Conservation (phyloP, 768 basidiomycete genomes). For the Tricholomella constricta region DNA sequence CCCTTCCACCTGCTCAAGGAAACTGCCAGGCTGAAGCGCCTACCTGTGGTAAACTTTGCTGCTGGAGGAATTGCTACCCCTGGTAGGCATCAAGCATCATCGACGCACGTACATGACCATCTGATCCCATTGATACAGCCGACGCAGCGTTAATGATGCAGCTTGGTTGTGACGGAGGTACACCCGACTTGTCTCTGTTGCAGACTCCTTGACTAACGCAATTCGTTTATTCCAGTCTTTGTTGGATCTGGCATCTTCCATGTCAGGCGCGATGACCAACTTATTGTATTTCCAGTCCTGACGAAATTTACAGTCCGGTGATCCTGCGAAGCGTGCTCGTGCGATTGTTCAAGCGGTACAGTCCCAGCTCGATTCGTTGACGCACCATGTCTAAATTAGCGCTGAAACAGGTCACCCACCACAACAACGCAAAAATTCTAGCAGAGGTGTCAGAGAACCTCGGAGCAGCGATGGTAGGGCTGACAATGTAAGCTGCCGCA, state of each 20-base stretch:
- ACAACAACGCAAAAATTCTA: constrained; percentile 90
- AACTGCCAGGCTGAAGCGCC: constrained; percentile 86
- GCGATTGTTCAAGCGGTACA: constrained; percentile 95
- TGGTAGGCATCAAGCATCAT: constrained; percentile 44
- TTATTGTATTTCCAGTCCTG: not conserved
- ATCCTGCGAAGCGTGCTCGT: constrained; percentile 90
- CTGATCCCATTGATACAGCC: constrained; percentile 43
- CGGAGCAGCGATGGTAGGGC: constrained; percentile 91
- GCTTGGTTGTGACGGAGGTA: constrained; percentile 94
- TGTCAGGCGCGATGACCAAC: constrained; percentile 43
- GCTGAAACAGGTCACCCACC: constrained; percentile 76
- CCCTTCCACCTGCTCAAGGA: constrained; percentile 97
- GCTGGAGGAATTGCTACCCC: constrained; percentile 94
- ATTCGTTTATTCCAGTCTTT: constrained; percentile 72
- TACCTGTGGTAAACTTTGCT: constrained; percentile 97
- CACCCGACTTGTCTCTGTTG: constrained; percentile 25
- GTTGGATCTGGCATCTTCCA: constrained; percentile 98
- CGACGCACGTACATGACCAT: not conserved
- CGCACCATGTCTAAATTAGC: constrained; percentile 12
- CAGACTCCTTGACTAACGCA: constrained; percentile 9
- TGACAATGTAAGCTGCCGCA: constrained; percentile 70
- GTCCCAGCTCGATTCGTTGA: constrained; percentile 2
- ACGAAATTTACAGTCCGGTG: constrained; percentile 62
- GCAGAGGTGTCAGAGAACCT: constrained; percentile 90
- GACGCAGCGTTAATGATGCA: constrained; percentile 99